Percentiles rank a stretch among this genome's conserved stretches.
Evolutionary conservation across 1,284 basidiomycete species (phyloP).

Genomic region (Paramarasmius palmivorus): DNA sequence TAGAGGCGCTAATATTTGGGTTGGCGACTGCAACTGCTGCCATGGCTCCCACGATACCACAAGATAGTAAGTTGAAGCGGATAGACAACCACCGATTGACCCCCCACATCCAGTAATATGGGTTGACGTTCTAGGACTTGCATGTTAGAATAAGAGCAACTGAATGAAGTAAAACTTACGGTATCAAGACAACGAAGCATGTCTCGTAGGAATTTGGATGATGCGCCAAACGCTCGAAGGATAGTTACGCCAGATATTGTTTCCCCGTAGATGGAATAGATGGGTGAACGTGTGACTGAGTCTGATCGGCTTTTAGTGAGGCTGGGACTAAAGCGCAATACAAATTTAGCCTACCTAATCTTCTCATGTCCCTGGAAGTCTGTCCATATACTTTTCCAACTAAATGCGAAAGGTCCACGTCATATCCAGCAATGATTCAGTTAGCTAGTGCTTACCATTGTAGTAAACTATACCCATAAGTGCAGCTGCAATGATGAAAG

Average conservation of each 20-base stretch:
- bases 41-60: conserved; percentile 71
- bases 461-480: conserved; percentile 70
- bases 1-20: conserved; percentile 72
- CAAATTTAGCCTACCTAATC: conserved; percentile 57
- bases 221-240: conserved; percentile 85
- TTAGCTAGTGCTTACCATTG: conserved; percentile 47
- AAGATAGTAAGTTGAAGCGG: conserved; percentile 82
- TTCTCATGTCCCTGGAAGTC: conserved; percentile 86
- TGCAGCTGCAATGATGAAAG: conserved; percentile 65
- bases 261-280: conserved; percentile 92
- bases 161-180: conserved; percentile 36
- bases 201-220: conserved; percentile 82
- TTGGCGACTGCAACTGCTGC: conserved; percentile 69
- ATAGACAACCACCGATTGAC: conserved; percentile 82
- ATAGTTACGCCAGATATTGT: conserved; percentile 88
- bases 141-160: not conserved
- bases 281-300: conserved; percentile 85
- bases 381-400: conserved; percentile 77
- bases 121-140: conserved; percentile 64
- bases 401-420: conserved; percentile 22
- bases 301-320: conserved; percentile 41
- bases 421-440: not conserved
- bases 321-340: not conserved
- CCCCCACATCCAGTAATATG: conserved; percentile 88
- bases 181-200: conserved; percentile 88